A percentile compares a stretch with the other conserved stretches of the same genome.
These are phyloP conservation scores for Turnera subulata DNA, from an alignment of 345 rosid species.

Conservation along the genomic window DNA sequence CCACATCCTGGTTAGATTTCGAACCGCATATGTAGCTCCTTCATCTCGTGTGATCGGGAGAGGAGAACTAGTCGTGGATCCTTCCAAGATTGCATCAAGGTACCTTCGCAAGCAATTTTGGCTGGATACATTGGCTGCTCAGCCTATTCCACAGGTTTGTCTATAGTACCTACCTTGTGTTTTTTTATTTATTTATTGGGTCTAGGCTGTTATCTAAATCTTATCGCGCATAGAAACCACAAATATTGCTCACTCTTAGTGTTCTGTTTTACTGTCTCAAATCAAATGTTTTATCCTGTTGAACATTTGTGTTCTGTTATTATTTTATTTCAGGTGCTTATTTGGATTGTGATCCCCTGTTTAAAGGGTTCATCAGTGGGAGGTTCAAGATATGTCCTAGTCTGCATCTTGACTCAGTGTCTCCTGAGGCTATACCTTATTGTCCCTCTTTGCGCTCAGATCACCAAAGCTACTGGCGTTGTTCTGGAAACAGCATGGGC, in stretches of 20 bases:
- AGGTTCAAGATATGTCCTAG: conserved; percentile 27
- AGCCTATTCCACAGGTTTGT: conserved; percentile 59
- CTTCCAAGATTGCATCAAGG: conserved; percentile 39
- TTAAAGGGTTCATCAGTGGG: conserved; percentile 22
- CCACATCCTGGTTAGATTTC: conserved; percentile 41
- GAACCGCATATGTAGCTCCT: conserved; percentile 57
- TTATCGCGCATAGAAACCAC: not conserved
- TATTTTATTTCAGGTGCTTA: conserved; percentile 35
- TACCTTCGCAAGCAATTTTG: conserved; percentile 44
- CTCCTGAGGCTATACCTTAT: conserved; percentile 47
- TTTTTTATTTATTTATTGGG: not conserved
- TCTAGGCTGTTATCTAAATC: not conserved
- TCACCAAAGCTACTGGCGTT: conserved; percentile 39
- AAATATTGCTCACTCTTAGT: no score
- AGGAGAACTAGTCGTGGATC: conserved; percentile 56
- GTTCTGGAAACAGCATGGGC: conserved; percentile 50
- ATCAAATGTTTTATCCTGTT: not conserved
- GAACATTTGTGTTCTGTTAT: not conserved
- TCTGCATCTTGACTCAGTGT: conserved; percentile 44
- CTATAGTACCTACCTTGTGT: not conserved
- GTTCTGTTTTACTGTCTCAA: no score
- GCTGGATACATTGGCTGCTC: conserved; percentile 45
- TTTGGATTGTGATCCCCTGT: conserved; percentile 45
- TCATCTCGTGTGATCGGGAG: conserved; percentile 62
- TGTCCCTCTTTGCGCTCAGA: conserved; percentile 46